Conservation (phyloP, 805 yeast species). For the Komagataella phaffii region DNA sequence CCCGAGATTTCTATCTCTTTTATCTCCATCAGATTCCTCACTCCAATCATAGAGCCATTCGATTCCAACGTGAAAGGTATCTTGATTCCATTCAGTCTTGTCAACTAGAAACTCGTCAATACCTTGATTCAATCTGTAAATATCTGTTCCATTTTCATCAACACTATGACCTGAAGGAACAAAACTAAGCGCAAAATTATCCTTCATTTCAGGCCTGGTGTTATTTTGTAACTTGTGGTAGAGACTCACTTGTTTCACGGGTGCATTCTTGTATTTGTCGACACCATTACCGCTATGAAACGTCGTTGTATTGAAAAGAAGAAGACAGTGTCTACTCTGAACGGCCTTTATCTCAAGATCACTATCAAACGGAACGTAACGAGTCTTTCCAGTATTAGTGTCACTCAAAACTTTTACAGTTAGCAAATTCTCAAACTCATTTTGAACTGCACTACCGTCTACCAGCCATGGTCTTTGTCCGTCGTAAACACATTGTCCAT, state of each 20-base stretch:
- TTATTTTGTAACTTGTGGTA: constrained; percentile 16
- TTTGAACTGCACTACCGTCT: constrained; percentile 20
- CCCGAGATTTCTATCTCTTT: constrained; percentile 27
- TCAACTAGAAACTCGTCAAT: constrained; percentile 53
- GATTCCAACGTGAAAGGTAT: constrained; percentile 42
- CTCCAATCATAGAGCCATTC: constrained; percentile 51
- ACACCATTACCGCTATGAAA: constrained; percentile 17
- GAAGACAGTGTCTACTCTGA: constrained; percentile 50
- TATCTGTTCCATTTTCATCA: constrained; percentile 18
- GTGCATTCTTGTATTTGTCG: constrained; percentile 28
- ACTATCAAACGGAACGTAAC: constrained; percentile 52
- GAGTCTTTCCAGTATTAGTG: constrained; percentile 26
- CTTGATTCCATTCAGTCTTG: constrained; percentile 45
- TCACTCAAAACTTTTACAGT: constrained; percentile 36
- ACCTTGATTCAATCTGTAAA: constrained; percentile 44
- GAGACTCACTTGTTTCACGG: constrained; percentile 50
- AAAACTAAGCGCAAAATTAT: constrained; percentile 3
- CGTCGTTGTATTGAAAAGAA: constrained; percentile 41
- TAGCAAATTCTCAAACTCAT: constrained; percentile 28
- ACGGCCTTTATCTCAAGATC: constrained; percentile 43
- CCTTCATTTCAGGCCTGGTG: constrained; percentile 2
- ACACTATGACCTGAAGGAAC: constrained; percentile 33
- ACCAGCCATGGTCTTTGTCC: constrained; percentile 35
- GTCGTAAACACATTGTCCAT: constrained; percentile 38
- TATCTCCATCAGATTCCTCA: constrained; percentile 17